Evolutionary conservation across 2,329 filamentous ascomycete species (phyloP).

Genomic region (Colletotrichum plurivorum): DNA sequence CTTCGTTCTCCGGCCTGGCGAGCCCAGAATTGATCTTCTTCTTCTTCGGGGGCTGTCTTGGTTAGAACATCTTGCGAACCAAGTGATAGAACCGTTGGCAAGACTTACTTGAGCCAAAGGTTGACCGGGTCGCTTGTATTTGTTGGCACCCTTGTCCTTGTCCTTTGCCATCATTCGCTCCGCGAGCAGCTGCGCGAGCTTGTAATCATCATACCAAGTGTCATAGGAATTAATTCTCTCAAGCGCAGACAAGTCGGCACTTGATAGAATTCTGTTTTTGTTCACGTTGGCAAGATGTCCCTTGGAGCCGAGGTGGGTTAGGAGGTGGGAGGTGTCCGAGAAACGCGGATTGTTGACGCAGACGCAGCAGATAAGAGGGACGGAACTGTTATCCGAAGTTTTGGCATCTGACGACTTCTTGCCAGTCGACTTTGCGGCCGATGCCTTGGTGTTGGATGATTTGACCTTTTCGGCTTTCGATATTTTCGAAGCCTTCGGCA

Average conservation of each 20-base stretch:
- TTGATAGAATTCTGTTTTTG: conserved; percentile 81
- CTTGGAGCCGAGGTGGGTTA: conserved; percentile 94
- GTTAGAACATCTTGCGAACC: neutral
- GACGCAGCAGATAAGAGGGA: conserved; percentile 84
- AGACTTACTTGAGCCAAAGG: conserved; percentile 15
- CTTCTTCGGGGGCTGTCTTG: conserved; percentile 14
- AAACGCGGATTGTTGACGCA: conserved; percentile 86
- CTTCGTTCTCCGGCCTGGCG: conserved; percentile 17
- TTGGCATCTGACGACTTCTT: conserved; percentile 42
- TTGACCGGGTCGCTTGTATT: conserved; percentile 45
- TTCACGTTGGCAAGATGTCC: conserved; percentile 90
- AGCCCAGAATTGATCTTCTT: conserved; percentile 22
- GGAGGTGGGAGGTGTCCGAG: conserved; percentile 90
- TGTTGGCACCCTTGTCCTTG: conserved; percentile 71
- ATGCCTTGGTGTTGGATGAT: conserved; percentile 11
- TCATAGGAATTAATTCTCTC: conserved; percentile 78
- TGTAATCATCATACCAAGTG: conserved; percentile 81
- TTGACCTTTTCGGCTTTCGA: conserved; percentile 8
- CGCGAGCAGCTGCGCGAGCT: conserved; percentile 80
- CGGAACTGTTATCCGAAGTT: conserved; percentile 48
- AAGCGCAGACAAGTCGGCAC: conserved; percentile 76
- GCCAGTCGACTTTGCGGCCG: conserved; percentile 38
- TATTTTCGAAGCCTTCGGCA: conserved; percentile 7
- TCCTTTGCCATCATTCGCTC: conserved; percentile 85
- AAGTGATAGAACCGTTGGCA: neutral